Base-by-base conservation (phyloP, 805 yeast genomes). In the Saturnispora halmiae region DNA sequence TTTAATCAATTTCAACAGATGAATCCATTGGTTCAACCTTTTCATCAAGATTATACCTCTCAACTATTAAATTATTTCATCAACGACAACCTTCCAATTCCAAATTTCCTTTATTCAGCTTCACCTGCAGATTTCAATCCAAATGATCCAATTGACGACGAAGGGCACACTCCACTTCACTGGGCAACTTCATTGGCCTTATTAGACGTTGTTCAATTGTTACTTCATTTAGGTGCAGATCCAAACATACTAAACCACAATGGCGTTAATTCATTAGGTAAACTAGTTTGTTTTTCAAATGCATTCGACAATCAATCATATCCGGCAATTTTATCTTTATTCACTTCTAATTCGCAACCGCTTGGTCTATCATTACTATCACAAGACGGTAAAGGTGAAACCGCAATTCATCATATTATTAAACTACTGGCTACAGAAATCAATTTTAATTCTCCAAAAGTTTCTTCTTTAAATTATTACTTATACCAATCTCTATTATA, bases 161-260 rank as follows among this genome's bases (percentile, higher is more conserved):
- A 83, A 49, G 90, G 90, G 0, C 87, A 83, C 53, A 78, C 88
- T 0, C 75, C 87, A 1, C 65, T 83, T 40, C 94, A 83, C 56
- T 83, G 94, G 94, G 92, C 94, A 0, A 71, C 85, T 24, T 79
- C 92, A 0, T 72, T 83, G 77, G 90, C 84, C 1, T 73, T 78
- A 44, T 54, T 71, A n/a, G 67, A 70, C 6, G 65, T 82, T 45
- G 69, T 80, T 14, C 77, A 76, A 47, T 63, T 76, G 22, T 54
- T 82, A 22, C 50, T 81, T 16, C 58, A 64, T 5, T 69, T 77
- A 44, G 76, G 80, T 20, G 83, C 85, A 2, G 77, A 78, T 51
- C 79, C 82, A 3, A 47, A 72, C 20, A 58, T 64, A 11, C 62
- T 69, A 37, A 76, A 74, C 44, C 61, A 66, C 41, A 63, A 69